Evolutionary conservation across 1,284 basidiomycete species (phyloP).

Genomic region (Rhodotorula sp.): DNA sequence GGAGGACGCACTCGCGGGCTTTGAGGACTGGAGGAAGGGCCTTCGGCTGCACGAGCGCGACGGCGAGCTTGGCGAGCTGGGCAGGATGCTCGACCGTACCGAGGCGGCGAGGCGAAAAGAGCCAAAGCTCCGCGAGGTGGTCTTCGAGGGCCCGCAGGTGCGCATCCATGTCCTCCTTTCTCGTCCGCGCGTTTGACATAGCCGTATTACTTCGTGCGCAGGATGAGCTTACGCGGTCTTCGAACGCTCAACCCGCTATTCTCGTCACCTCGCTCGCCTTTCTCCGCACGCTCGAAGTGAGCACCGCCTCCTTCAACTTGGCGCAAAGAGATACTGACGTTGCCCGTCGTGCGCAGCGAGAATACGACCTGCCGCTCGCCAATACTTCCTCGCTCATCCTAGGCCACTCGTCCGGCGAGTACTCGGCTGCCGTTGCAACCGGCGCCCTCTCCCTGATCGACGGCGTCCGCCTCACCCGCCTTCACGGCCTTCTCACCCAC

Average conservation of each 20-base stretch:
- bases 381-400: constrained; percentile 40
- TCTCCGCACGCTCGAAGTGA: constrained; percentile 44
- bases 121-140: constrained; percentile 33
- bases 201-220: constrained; percentile 6
- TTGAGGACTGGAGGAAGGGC: constrained; percentile 40
- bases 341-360: constrained; percentile 12
- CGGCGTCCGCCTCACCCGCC: constrained; percentile 46
- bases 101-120: constrained; percentile 30
- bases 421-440: constrained; percentile 47
- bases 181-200: neutral
- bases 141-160: constrained; percentile 41
- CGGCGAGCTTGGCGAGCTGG: constrained; percentile 37
- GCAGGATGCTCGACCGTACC: constrained; percentile 31
- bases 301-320: neutral
- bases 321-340: neutral
- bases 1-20: constrained; percentile 40
- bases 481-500: constrained; percentile 47
- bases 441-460: constrained; percentile 46
- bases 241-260: constrained; percentile 49
- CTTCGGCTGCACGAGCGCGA: constrained; percentile 39
- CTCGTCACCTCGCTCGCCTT: constrained; percentile 48
- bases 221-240: constrained; percentile 46
- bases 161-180: neutral
- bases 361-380: constrained; percentile 38
- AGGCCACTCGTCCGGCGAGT: constrained; percentile 49